Percentiles rank a stretch among this genome's conserved stretches.
These are phyloP conservation scores for Candida ponderosae DNA, from an alignment of 805 yeast species.

Conservation along the genomic window DNA sequence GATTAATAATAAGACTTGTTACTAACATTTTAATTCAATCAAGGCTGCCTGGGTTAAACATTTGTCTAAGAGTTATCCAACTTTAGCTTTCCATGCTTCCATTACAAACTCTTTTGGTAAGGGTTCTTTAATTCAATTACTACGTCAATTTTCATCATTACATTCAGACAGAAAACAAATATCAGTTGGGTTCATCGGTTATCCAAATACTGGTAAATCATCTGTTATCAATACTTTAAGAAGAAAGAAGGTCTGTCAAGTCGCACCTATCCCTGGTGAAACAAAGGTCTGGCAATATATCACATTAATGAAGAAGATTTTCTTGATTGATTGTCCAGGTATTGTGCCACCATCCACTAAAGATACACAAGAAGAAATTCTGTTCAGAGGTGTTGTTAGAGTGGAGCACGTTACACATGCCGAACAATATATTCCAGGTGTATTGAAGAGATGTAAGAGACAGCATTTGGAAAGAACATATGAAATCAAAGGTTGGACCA, in stretches of 20 bases:
- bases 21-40: conserved; percentile 24
- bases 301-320: conserved; percentile 91
- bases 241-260: conserved; percentile 91
- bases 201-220: conserved; percentile 97
- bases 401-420: conserved; percentile 96
- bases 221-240: conserved; percentile 91
- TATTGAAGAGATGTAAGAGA: conserved; percentile 75
- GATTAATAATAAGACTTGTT: conserved; percentile 1
- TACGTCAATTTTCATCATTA: conserved; percentile 86
- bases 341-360: conserved; percentile 92
- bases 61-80: conserved; percentile 84
- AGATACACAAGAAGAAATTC: conserved; percentile 85
- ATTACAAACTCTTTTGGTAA: conserved; percentile 97
- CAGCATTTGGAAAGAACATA: conserved; percentile 93
- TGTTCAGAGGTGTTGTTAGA: conserved; percentile 95
- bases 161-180: conserved; percentile 93
- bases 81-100: conserved; percentile 96
- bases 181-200: conserved; percentile 95
- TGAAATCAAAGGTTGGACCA: conserved; percentile 86
- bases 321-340: conserved; percentile 97
- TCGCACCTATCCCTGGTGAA: conserved; percentile 98
- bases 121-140: conserved; percentile 87
- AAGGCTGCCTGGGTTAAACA: conserved; percentile 99
- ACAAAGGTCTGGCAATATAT: conserved; percentile 99
- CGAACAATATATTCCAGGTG: conserved; percentile 88